These are phyloP conservation scores for Termitomyces sp. DNA, from an alignment of 768 basidiomycete genomes.

Conservation along the genomic window DNA sequence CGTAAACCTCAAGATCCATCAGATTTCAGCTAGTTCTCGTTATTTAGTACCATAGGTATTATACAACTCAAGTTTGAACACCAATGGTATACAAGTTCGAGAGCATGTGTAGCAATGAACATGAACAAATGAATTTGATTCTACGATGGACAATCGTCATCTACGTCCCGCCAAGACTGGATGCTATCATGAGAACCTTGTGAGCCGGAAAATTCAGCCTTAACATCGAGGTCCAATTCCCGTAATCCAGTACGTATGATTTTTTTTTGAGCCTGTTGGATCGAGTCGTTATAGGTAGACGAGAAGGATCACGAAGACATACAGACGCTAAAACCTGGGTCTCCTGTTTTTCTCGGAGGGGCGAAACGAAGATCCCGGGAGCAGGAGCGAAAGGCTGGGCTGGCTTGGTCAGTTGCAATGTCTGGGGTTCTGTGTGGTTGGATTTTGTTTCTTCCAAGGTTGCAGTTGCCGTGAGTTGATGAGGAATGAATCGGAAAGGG, in stretches of 20 bases:
- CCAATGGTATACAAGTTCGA: not conserved
- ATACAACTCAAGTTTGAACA: not conserved
- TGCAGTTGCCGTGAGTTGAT: constrained; percentile 3
- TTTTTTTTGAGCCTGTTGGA: not conserved
- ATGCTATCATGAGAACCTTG: constrained; percentile 34
- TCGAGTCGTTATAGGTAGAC: not conserved
- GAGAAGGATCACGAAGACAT: not conserved
- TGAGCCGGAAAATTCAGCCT: constrained; percentile 4
- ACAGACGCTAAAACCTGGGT: not conserved
- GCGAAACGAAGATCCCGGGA: constrained; percentile 35
- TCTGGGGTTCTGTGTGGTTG: not conserved
- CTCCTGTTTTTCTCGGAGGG: constrained; percentile 18
- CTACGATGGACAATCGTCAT: not conserved
- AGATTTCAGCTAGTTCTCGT: not conserved
- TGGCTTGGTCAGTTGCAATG: not conserved
- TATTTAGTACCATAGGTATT: not conserved
- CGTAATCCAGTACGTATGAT: not conserved
- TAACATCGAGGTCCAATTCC: not conserved
- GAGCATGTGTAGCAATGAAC: not conserved
- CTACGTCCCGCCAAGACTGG: constrained; percentile 31
- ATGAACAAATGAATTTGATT: not conserved
- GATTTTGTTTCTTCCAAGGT: not conserved
- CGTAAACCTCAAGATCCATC: not conserved
- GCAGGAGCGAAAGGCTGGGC: constrained; percentile 27
- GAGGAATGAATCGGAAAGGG: constrained; percentile 25